These are phyloP conservation scores for Tuber magnatum DNA, from an alignment of 495 filamentous ascomycete genomes.

Conservation along the genomic window DNA sequence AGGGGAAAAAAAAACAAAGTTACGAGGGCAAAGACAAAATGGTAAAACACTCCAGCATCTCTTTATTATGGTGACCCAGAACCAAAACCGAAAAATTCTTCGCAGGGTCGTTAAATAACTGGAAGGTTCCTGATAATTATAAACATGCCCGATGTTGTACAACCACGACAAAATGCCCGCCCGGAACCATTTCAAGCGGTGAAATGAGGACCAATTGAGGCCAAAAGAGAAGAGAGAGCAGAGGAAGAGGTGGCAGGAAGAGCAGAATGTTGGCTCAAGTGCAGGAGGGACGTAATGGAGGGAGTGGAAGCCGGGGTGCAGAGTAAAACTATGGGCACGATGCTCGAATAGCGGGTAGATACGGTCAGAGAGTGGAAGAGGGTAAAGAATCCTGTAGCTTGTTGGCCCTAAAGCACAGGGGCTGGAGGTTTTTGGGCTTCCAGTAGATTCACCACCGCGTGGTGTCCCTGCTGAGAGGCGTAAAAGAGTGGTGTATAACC, in stretches of 20 bases:
- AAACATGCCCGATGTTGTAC: not conserved
- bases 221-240: not conserved
- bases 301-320: not conserved
- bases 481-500: constrained; percentile 30
- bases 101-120: not conserved
- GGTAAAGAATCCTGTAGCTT: not conserved
- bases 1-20: not conserved
- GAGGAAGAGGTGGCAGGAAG: not conserved
- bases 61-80: not conserved
- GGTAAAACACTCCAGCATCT: not conserved
- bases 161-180: not conserved
- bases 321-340: not conserved
- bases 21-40: not conserved
- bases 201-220: not conserved
- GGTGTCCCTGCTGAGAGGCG: not conserved
- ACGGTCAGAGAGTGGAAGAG: not conserved
- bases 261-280: not conserved
- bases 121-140: not conserved
- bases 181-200: not conserved
- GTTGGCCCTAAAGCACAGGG: not conserved
- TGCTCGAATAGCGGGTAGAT: not conserved
- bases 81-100: not conserved
- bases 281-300: not conserved
- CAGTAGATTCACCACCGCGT: not conserved
- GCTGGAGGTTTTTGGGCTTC: not conserved